Evolutionary conservation across 257 asterid genomes (phyloP), one percentile per base, ranked within the genome.

Genomic region (Marsdenia floribunda): DNA sequence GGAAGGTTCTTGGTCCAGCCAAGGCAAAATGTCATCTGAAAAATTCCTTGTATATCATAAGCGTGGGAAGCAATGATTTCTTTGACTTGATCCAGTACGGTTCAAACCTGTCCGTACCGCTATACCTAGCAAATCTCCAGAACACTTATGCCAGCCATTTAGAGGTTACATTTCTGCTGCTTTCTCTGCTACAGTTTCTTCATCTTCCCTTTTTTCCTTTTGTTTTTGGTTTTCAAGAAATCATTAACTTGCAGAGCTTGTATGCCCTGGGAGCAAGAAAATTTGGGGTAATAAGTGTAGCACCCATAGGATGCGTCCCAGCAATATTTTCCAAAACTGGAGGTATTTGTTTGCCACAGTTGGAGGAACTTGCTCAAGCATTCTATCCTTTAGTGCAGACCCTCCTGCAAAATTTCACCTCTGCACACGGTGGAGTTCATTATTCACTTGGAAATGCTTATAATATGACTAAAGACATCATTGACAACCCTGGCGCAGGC

Each of bases 21-120:
- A 86, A 82, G 67, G 80, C 87, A 0, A 53, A 81, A 60, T 73
- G 67, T 35, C 80, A 78, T 74, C 79, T 89, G 18, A 69, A 63
- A 21, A 84, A 82, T 42, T 81, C 92, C 18, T 21, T 84, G 54
- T 83, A 80, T 88, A 72, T 89, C 81, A 77, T 87, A 75, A 87
- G 87, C 55, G 70, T 80, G 3, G 95, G 92, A 53, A 83, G 95
- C 86, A 87, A 87, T 54, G 95, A 89, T 82, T 80, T 89, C n/a
- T 82, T 84, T 54, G 87, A 71, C 64, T 85, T 83, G 67, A 70
- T 78, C 33, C 64, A 40, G 4, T 73, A 14, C 66, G 73, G 67
- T 54, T 63, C 46, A 64, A 68, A 14, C 38, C 70, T 49, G 8
- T 79, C 89, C 21, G 26, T 50, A 29, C 75, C 75, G 9, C 49